Evolutionary conservation across 768 basidiomycete species (phyloP).

Genomic region (Suillus hirtellus): DNA sequence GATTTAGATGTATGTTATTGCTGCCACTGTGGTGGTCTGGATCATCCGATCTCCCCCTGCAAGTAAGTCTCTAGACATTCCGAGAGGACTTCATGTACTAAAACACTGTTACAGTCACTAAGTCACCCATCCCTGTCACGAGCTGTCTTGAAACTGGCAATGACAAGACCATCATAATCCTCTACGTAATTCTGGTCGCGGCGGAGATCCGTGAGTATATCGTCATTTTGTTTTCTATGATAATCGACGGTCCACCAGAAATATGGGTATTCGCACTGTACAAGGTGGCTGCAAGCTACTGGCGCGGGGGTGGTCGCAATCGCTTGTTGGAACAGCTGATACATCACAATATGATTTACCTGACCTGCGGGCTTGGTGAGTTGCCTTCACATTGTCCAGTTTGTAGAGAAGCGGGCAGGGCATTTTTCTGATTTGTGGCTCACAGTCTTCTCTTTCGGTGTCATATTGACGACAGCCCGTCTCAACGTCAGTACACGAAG

Average conservation of each 20-base stretch:
- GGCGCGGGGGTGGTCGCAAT: neutral
- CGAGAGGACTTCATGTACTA: neutral
- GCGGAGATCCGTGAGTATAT: neutral
- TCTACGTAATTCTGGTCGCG: neutral
- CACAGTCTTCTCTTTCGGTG: neutral
- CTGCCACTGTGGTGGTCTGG: neutral
- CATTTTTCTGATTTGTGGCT: neutral
- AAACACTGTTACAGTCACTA: neutral
- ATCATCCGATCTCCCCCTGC: neutral
- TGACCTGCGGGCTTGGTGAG: constrained; percentile 4
- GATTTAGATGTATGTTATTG: neutral
- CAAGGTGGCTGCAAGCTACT: neutral
- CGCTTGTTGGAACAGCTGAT: neutral
- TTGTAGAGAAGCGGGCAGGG: no score
- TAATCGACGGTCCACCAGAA: neutral
- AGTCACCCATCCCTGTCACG: constrained; percentile 2
- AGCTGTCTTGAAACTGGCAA: constrained; percentile 4
- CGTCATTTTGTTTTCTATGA: neutral
- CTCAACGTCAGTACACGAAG: neutral
- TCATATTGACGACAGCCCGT: neutral
- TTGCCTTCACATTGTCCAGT: no score
- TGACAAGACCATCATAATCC: neutral
- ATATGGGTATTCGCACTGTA: constrained; percentile 5
- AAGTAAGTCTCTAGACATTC: neutral
- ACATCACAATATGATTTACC: constrained; percentile 3